Evolutionary conservation across 2,329 filamentous ascomycete genomes (phyloP), one percentile per base, ranked within the genome.

Genomic region (Stachybotrys elegans): DNA sequence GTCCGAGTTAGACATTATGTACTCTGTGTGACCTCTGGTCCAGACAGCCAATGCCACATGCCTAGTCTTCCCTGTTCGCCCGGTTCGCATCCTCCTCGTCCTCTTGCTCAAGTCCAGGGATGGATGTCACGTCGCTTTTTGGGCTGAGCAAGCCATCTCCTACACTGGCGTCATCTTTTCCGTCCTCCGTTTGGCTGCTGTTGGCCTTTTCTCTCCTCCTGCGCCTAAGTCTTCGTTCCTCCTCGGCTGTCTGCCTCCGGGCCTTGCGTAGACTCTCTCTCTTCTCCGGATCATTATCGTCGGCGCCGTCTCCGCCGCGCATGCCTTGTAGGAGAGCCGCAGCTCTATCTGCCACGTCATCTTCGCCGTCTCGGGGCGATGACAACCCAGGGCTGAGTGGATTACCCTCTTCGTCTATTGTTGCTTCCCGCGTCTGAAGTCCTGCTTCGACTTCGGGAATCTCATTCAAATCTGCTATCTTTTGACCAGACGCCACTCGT

Each of bases 301-400:
- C 76, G 16, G 73, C 75, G 19, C 78, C 79, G 36, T 80, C 80
- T 34, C 81, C 77, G 40, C 83, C 79, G 34, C 89, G 80, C 65
- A 96, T 84, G 37, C 89, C 89, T 59, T 95, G 87, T 22, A 97
- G 72, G 62, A 96, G 71, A 51, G 84, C 80, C 2, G 89, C 89
- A 3, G 92, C 91, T 42, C 90, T 81, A 54, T 91, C 86, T 4
- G 89, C 91, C 22, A 97, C 82, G 51, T 95, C 89, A 63, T 91
- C 75, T 46, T 78, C 75, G 41, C 69, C 68, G 16, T 70, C 67
- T 23, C 65, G 62, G 3, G 72, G 69, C 9, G 73, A 71, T 39
- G 64, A 58, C 40, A 70, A 44, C 13, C 63, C 64, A 0, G 83
- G 78, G 48, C 77, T 82, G 39, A 79, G 61, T 9, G 75, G 60